phyloP scores from a whole-genome alignment of 495 filamentous ascomycete species.

The Aspergillus hancockii region DNA sequence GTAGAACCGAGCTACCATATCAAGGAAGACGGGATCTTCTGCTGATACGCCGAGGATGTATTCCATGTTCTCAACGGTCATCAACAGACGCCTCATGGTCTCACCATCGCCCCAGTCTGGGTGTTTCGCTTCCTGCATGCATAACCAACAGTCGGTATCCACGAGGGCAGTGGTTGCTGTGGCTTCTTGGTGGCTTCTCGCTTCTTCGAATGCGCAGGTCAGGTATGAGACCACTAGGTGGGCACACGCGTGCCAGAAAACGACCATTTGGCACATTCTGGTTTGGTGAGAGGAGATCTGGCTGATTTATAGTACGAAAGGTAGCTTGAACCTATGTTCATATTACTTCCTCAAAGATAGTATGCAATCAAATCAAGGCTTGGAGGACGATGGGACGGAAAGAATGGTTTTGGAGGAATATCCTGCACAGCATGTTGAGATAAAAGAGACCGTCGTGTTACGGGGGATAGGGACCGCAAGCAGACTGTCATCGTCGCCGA shows the following conservation, averaged over 20 bases:
- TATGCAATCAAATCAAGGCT: neutral
- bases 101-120: neutral
- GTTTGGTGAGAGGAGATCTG: neutral
- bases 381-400: neutral
- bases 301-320: neutral
- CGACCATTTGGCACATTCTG: conserved; percentile 6
- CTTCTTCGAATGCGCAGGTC: conserved; percentile 3
- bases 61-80: neutral
- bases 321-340: neutral
- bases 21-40: neutral
- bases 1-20: conserved; percentile 8
- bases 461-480: neutral
- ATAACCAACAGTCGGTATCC: conserved; percentile 1
- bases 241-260: neutral
- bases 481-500: neutral
- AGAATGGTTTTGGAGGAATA: neutral
- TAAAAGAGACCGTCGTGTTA: neutral
- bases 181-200: conserved; percentile 1
- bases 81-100: neutral
- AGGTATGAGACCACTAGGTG: neutral
- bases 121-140: neutral
- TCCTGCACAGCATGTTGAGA: neutral
- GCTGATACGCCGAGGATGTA: conserved; percentile 3
- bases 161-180: conserved; percentile 1
- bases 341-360: neutral